phyloP scores from a whole-genome alignment of 2,329 filamentous ascomycete genomes.

The Mariannaea elegans region DNA sequence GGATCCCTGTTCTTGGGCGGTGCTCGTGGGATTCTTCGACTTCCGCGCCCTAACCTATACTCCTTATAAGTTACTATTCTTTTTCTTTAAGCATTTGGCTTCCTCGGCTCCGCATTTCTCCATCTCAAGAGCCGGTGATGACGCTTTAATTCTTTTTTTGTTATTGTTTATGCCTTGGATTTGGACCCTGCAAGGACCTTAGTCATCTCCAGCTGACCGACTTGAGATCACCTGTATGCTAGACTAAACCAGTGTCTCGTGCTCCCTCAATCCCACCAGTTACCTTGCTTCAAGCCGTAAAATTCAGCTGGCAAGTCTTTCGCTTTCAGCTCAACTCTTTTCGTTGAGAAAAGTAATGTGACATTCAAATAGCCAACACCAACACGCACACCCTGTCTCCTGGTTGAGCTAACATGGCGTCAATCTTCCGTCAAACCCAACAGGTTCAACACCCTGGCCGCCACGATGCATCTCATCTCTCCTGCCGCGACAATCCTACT shows the following conservation, averaged over 20 bases:
- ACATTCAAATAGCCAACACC: background rate
- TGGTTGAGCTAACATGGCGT: background rate
- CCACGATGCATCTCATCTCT: conserved; percentile 22
- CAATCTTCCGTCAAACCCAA: conserved; percentile 15
- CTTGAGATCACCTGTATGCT: too few species aligned
- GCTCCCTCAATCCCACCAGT: background rate
- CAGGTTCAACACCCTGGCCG: conserved; percentile 8
- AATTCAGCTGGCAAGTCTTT: background rate
- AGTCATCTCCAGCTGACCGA: too few species aligned
- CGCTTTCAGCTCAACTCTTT: background rate
- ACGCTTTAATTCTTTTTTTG: conserved; percentile 5
- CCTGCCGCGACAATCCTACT: conserved; percentile 5
- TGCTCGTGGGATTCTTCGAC: background rate
- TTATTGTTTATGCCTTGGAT: too few species aligned
- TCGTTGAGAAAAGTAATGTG: background rate
- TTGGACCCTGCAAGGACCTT: too few species aligned
- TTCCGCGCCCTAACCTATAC: too few species aligned
- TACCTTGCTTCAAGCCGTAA: background rate
- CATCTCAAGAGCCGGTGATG: conserved; percentile 1
- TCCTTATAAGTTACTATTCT: background rate
- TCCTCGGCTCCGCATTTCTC: conserved; percentile 9
- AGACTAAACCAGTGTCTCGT: conserved; percentile 1
- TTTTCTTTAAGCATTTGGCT: background rate
- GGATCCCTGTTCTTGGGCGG: conserved; percentile 5
- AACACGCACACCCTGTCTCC: background rate